Evolutionary conservation across 73 alveolate species (phyloP).

Genomic region (Paramecium primaurelia): DNA sequence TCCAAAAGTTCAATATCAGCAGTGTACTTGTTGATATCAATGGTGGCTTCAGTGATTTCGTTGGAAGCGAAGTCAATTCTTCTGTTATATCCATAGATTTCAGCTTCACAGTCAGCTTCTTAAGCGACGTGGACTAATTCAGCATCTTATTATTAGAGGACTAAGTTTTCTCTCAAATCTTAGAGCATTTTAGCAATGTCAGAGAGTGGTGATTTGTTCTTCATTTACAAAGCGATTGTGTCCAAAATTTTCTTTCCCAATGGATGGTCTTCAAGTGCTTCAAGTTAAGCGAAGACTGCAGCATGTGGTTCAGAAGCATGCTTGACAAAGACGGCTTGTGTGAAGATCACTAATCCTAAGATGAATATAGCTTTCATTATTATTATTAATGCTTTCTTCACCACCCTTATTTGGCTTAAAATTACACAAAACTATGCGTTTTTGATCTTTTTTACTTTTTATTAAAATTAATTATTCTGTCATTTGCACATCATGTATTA

Average conservation of each 20-base stretch:
- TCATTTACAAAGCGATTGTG: slow-evolving; percentile 50
- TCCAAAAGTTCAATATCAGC: not conserved
- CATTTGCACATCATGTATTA: not conserved
- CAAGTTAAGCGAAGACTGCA: slow-evolving; percentile 39
- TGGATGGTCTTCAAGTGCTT: slow-evolving; percentile 41
- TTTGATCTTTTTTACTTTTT: not conserved
- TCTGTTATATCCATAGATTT: slow-evolving; percentile 43
- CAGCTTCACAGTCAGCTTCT: slow-evolving; percentile 43
- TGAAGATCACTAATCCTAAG: slow-evolving; percentile 44
- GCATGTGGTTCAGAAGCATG: slow-evolving; percentile 45
- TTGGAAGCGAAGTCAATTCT: slow-evolving; percentile 51
- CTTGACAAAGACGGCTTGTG: slow-evolving; percentile 48
- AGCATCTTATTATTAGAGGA: slow-evolving; percentile 46
- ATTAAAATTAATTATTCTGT: not conserved
- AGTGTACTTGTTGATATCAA: not conserved
- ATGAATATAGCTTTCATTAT: slow-evolving; percentile 20
- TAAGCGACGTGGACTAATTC: slow-evolving; percentile 13
- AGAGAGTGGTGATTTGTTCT: slow-evolving; percentile 33
- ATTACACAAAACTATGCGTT: slow-evolving; percentile 22
- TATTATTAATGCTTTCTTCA: not conserved
- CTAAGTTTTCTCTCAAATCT: slow-evolving; percentile 43
- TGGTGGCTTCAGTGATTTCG: slow-evolving; percentile 52
- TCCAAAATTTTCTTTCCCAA: slow-evolving; percentile 41
- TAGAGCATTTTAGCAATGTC: slow-evolving; percentile 48
- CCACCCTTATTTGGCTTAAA: not conserved